A percentile compares a stretch with the other conserved stretches of the same genome.
Conservation (phyloP, 1,284 basidiomycete species). For the Somion occarium region DNA sequence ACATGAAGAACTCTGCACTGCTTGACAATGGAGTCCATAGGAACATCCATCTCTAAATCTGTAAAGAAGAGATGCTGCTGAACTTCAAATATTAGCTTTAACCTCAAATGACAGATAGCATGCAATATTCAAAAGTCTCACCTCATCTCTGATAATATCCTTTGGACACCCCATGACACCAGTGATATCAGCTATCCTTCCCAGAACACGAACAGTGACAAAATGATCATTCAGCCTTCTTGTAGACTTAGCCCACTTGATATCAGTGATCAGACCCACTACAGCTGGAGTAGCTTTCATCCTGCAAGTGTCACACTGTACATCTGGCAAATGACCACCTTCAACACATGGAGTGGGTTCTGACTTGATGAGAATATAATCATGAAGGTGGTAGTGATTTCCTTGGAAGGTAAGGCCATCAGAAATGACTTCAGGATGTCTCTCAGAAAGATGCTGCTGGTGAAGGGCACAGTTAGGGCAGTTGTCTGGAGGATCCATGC, state of each 20-base stretch:
- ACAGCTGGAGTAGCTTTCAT: conserved; percentile 28
- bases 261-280: conserved; percentile 31
- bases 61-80: conserved; percentile 57
- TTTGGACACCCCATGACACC: conserved; percentile 18
- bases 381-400: conserved; percentile 45
- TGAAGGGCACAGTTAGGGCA: conserved; percentile 42
- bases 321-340: background rate
- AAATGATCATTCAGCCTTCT: conserved; percentile 8
- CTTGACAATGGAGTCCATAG: conserved; percentile 37
- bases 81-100: background rate
- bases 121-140: conserved; percentile 15
- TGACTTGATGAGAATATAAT: conserved; percentile 45
- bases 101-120: conserved; percentile 1
- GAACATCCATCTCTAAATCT: conserved; percentile 32
- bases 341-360: conserved; percentile 16
- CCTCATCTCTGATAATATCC: conserved; percentile 34
- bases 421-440: conserved; percentile 20
- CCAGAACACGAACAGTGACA: conserved; percentile 28
- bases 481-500: conserved; percentile 39
- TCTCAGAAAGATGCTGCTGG: conserved; percentile 26
- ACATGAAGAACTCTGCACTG: conserved; percentile 44
- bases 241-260: conserved; percentile 6
- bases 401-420: conserved; percentile 40
- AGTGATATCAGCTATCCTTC: conserved; percentile 28
- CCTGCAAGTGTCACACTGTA: background rate